Percentiles rank a stretch among this genome's conserved stretches.
These are phyloP conservation scores for Penicillium sp. DNA, from an alignment of 2,329 filamentous ascomycete species.

Conservation along the genomic window DNA sequence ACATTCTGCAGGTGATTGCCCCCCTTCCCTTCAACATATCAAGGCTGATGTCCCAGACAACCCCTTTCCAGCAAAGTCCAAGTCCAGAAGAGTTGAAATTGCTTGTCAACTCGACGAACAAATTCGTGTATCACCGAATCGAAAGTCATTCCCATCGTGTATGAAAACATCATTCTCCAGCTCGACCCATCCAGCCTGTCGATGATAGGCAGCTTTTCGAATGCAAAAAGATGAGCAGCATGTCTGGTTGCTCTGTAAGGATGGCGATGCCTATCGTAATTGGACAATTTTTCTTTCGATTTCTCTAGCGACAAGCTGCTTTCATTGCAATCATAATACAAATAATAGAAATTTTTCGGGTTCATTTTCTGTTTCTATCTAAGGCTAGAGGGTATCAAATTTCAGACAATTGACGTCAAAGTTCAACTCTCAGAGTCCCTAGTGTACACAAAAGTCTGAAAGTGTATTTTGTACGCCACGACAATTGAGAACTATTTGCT, in stretches of 20 bases:
- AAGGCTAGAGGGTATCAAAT: background rate
- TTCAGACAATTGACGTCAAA: background rate
- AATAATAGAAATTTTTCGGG: background rate
- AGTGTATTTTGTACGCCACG: background rate
- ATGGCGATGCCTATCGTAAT: background rate
- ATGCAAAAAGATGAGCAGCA: background rate
- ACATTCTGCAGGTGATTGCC: constrained; percentile 2
- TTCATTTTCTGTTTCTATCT: background rate
- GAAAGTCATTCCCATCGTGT: constrained; percentile 1
- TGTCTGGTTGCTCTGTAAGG: background rate
- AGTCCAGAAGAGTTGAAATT: constrained; percentile 1
- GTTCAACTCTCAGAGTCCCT: background rate
- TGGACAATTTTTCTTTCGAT: background rate
- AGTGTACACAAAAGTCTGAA: background rate
- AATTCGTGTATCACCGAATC: constrained; percentile 1
- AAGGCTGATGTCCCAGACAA: background rate
- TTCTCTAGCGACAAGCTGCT: background rate
- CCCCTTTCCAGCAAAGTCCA: background rate
- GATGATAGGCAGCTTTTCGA: background rate
- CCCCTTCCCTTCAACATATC: background rate
- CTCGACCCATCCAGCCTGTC: background rate
- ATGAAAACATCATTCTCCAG: background rate
- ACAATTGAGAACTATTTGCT: background rate
- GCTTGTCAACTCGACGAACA: background rate
- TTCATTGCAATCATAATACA: background rate